Percentiles rank a stretch among this genome's conserved stretches.
Evolutionary conservation across 441 rosid species (phyloP).

Genomic region (Erodium moschatum): DNA sequence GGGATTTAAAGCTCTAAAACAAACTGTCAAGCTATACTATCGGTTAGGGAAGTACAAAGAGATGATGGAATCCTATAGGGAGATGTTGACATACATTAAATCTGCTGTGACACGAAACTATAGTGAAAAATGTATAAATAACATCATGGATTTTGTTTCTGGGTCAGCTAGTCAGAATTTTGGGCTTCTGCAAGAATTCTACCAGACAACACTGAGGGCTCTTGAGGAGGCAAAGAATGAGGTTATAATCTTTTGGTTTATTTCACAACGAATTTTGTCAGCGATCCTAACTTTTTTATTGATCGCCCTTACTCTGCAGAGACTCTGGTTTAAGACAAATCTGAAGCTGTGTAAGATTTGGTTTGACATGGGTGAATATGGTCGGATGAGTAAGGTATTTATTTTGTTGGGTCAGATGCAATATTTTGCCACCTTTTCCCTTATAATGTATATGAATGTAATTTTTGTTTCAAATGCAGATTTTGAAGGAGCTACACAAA

Average conservation of each 20-base stretch:
- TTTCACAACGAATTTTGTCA: neutral
- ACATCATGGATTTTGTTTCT: conserved; percentile 96
- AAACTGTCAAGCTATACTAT: conserved; percentile 91
- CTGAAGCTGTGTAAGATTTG: conserved; percentile 97
- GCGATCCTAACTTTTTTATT: neutral
- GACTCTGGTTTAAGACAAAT: conserved; percentile 99
- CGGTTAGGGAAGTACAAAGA: conserved; percentile 77
- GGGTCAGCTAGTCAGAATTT: conserved; percentile 95
- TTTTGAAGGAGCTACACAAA: conserved; percentile 88
- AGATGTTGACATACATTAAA: conserved; percentile 91
- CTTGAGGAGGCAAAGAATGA: conserved; percentile 99
- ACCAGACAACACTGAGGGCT: conserved; percentile 90
- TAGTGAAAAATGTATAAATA: conserved; percentile 97
- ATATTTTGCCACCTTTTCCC: neutral
- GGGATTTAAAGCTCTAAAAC: conserved; percentile 98
- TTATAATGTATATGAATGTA: conserved; percentile 7
- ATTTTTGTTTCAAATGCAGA: conserved; percentile 29
- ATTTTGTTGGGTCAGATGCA: conserved; percentile 11
- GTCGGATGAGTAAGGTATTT: conserved; percentile 91
- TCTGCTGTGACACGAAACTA: conserved; percentile 95
- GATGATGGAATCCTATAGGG: conserved; percentile 91
- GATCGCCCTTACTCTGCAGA: conserved; percentile 31
- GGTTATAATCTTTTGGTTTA: conserved; percentile 32
- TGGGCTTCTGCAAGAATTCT: conserved; percentile 74
- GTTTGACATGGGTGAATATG: conserved; percentile 97